Evolutionary conservation across 495 filamentous ascomycete genomes (phyloP), one percentile per base, ranked within the genome.

Genomic region (Emericellopsis terricola): DNA sequence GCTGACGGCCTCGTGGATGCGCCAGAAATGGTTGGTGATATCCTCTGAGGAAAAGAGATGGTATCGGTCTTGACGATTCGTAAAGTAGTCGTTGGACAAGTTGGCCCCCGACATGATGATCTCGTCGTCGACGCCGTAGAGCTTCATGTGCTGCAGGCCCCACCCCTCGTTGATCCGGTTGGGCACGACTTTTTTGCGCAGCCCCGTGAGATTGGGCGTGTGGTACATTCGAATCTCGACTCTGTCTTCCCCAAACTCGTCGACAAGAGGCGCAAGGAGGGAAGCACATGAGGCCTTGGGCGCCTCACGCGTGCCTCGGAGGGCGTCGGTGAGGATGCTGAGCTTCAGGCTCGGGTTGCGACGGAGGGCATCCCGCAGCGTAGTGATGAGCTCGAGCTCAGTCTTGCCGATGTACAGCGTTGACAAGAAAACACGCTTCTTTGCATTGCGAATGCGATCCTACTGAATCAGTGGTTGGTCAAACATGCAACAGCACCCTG

Each of bases 141-240:
- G 66, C 64, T 99, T 99, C 83, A 99, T 99, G 48, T 99, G 89
- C 48, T 99, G 89, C 28, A 99, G 57, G 10, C 89, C 89, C 87
- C 89, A 99, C 23, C 89, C 89, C 51, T 99, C 89, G 44, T 99
- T 99, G 48, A 96, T 83, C 8, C 89, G 69, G 41, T 72, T 76
- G 2, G 89, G 89, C 28, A 96, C 67, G 42, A 80, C 50, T 43
- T 70, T 72, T 60, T 96, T 96, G 30, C 75, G 69, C 29, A 86
- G 41, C 0, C 89, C 91, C 0, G 80, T 94, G 19, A 99, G 56
- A 43, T 96, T 99, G 2, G 89, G 91, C 1, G 91, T 96, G 55
- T 99, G 89, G 52, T 85, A 96, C 83, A 96, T 85, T 32, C 85
- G 77, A 41, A 99, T 72, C 41, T 96, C 83, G 28, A 96, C 81